These are phyloP conservation scores for Boletus barrowsii DNA, from an alignment of 768 basidiomycete species.

Conservation along the genomic window DNA sequence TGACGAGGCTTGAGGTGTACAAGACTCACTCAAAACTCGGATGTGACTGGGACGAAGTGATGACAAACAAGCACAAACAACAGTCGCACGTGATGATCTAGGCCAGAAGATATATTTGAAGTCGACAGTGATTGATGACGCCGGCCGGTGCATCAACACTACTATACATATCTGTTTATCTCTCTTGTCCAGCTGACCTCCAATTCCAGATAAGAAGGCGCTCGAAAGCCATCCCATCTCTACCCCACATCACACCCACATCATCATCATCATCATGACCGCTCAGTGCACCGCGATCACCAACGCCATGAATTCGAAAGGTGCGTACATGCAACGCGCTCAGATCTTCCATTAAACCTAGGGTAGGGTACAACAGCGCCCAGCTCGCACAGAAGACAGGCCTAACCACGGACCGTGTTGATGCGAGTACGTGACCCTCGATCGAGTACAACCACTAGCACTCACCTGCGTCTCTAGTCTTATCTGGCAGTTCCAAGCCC, in stretches of 20 bases:
- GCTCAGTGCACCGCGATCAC: constrained; percentile 55
- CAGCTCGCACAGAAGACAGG: constrained; percentile 48
- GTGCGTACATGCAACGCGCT: constrained; percentile 30
- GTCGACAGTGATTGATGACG: too few species aligned
- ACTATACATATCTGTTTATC: constrained; percentile 9
- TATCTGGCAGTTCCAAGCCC: constrained; percentile 41
- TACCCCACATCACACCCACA: constrained; percentile 30
- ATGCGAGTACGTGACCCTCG: constrained; percentile 43
- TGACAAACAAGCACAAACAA: constrained; percentile 21
- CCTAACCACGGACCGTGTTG: constrained; percentile 44
- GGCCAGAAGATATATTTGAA: too few species aligned
- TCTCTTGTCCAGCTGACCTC: constrained; percentile 12
- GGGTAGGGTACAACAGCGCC: constrained; percentile 3
- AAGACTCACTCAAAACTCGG: background rate
- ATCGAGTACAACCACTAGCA: background rate
- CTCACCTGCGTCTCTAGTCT: constrained; percentile 37
- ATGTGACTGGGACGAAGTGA: background rate
- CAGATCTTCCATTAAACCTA: background rate
- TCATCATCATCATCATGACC: constrained; percentile 32
- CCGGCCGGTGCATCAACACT: background rate
- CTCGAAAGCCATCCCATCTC: background rate
- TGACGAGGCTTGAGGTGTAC: constrained; percentile 29
- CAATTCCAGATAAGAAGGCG: constrained; percentile 14
- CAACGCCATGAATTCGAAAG: constrained; percentile 46
- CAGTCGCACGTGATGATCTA: background rate